phyloP scores from a whole-genome alignment of 2,329 filamentous ascomycete genomes.

The Talaromyces sp. region DNA sequence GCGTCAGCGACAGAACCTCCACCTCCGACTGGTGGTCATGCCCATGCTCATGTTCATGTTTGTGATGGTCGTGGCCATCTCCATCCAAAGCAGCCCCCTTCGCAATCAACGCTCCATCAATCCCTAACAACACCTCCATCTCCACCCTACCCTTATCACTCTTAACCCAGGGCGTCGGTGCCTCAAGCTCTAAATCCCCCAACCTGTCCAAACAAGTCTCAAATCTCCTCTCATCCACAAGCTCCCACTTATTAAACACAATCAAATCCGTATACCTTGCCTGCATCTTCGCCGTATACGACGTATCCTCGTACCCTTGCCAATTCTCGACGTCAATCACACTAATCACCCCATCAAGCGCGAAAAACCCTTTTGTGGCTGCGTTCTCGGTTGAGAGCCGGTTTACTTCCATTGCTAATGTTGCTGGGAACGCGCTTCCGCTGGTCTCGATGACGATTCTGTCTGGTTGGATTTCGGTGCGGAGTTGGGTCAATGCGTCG shows the following conservation, averaged over 20 bases:
- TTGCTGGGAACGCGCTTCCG: slow-evolving; percentile 83
- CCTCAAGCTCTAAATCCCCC: slow-evolving; percentile 68
- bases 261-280: slow-evolving; percentile 86
- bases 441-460: slow-evolving; percentile 92
- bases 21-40: slow-evolving; percentile 76
- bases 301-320: slow-evolving; percentile 87
- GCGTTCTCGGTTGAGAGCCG: slow-evolving; percentile 61
- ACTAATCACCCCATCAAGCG: slow-evolving; percentile 80
- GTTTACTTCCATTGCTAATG: slow-evolving; percentile 86
- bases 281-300: slow-evolving; percentile 83
- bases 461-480: slow-evolving; percentile 61
- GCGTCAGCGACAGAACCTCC: slow-evolving; percentile 80
- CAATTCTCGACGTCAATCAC: slow-evolving; percentile 96
- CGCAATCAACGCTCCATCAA: slow-evolving; percentile 70
- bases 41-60: slow-evolving; percentile 22
- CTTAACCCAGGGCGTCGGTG: slow-evolving; percentile 76
- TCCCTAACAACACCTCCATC: slow-evolving; percentile 75
- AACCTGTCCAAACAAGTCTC: slow-evolving; percentile 76
- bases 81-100: slow-evolving; percentile 21
- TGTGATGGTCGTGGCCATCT: slow-evolving; percentile 15
- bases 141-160: slow-evolving; percentile 75
- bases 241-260: slow-evolving; percentile 91
- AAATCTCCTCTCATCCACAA: slow-evolving; percentile 66
- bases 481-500: slow-evolving; percentile 73
- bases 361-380: slow-evolving; percentile 53